Percentiles rank a stretch among this genome's conserved stretches.
These are phyloP conservation scores for Zostera marina DNA, from an alignment of 116 monocot species.

Conservation along the genomic window DNA sequence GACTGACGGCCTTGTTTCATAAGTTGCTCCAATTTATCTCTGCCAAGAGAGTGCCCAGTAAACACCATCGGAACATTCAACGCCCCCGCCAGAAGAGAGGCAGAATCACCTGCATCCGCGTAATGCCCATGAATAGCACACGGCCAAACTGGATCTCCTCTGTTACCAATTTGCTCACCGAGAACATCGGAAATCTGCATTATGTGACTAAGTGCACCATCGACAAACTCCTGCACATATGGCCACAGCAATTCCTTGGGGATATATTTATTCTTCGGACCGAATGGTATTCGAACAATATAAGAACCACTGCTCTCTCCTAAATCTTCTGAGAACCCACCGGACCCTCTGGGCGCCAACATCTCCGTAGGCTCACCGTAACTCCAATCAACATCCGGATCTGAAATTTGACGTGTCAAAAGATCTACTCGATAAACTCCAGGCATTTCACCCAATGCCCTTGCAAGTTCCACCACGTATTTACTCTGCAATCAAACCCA, in stretches of 20 bases:
- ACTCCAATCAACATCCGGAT: constrained; percentile 85
- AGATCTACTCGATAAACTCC: constrained; percentile 98
- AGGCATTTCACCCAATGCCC: constrained; percentile 82
- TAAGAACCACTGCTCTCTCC: constrained; percentile 95
- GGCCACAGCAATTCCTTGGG: constrained; percentile 93
- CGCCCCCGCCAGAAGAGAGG: constrained; percentile 76
- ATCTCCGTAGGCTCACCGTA: constrained; percentile 96
- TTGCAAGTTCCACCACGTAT: constrained; percentile 96
- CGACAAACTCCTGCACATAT: constrained; percentile 92
- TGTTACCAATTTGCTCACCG: constrained; percentile 74
- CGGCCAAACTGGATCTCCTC: constrained; percentile 77
- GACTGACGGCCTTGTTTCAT: constrained; percentile 91
- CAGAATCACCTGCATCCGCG: constrained; percentile 98
- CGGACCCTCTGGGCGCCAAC: constrained; percentile 39
- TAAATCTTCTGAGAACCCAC: constrained; percentile 24
- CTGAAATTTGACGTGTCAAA: constrained; percentile 76
- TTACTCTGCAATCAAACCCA: constrained; percentile 53
- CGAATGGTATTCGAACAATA: constrained; percentile 94
- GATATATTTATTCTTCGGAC: constrained; percentile 85
- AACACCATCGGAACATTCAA: constrained; percentile 97
- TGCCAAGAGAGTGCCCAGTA: constrained; percentile 96
- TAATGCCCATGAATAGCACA: constrained; percentile 91
- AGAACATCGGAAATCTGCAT: constrained; percentile 91
- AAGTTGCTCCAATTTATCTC: constrained; percentile 91
- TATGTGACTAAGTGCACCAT: constrained; percentile 88